Base-by-base conservation (phyloP, 768 basidiomycete genomes). In the Tulasnella sp. region DNA sequence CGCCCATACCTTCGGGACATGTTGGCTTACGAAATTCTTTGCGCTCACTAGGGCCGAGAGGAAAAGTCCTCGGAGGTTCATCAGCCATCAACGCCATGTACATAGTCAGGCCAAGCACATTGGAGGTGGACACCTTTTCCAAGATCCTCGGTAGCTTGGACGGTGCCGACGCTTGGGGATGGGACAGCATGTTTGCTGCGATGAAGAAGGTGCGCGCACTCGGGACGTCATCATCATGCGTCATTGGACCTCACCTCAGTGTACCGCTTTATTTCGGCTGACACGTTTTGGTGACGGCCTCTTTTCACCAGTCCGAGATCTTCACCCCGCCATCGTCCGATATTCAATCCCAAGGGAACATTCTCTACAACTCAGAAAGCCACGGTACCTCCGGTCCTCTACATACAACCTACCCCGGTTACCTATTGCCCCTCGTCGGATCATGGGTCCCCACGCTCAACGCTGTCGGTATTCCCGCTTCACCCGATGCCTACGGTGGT, bases 51-150 rank as follows among this genome's bases (percentile, higher is more conserved):
- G 61, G 80, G 80, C 80, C 80, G 18, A 76, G 85, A 81, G 92
- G 92, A 42, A 90, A 89, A 83, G 88, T 90, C 72, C 85, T 93
- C 32, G 91, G 92, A 75, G 91, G 92, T 7, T 90, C 89, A 0
- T 87, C 90, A 40, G 90, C 91, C 11, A 86, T 92, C 75, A 93
- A 93, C 83, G 91, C 90, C 71, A 86, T 92, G 86, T 92, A 90
- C 84, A 84, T 88, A 80, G 86, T 90, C 71, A 87, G 89, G 13
- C 89, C 90, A 9, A 86, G 87, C 35, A 81, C 83, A 74, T 78
- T 84, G 71, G 89, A 89, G 80, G 80, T 89, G 77, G 85, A 89
- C 79, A 83, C 86, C 2, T 89, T 87, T 87, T 82, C 85, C 3
- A 79, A 82, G 15, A 81, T 90, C 73, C 79, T 77, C 32, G 42